Conservation (phyloP, 1,284 basidiomycete genomes). For the Quambalaria eucalypti region DNA sequence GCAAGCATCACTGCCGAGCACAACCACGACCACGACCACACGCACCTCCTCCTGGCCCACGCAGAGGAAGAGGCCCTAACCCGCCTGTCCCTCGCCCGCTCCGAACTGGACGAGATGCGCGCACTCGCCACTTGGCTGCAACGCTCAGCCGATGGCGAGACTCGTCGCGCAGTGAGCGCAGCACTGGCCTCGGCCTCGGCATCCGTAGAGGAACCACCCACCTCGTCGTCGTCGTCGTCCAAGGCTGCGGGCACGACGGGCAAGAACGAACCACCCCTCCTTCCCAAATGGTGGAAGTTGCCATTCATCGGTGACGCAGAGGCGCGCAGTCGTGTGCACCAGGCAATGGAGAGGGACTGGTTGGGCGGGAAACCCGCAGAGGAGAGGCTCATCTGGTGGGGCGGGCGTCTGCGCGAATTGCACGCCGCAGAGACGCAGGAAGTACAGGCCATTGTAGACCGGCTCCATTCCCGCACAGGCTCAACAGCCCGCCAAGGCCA, state of each 20-base stretch:
- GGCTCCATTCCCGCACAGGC: neutral
- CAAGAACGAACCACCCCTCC: neutral
- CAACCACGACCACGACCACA: neutral
- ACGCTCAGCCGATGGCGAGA: neutral
- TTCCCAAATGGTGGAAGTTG: neutral
- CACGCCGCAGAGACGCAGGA: neutral
- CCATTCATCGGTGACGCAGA: neutral
- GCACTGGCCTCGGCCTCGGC: neutral
- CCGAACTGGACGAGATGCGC: neutral
- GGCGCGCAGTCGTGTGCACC: neutral
- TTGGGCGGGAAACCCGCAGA: neutral
- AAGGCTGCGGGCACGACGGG: neutral
- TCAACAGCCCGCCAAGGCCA: neutral
- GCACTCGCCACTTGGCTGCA: neutral
- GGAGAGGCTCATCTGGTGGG: slow-evolving; percentile 1
- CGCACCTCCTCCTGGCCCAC: neutral
- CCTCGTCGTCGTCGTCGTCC: neutral
- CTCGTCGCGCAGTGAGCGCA: neutral
- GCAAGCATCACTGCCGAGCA: neutral
- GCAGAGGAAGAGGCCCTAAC: neutral
- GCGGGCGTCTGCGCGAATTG: neutral
- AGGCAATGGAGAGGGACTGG: neutral
- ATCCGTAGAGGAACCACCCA: neutral
- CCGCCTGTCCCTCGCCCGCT: neutral
- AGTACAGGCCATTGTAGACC: neutral